Conservation (phyloP, 495 filamentous ascomycete species). For the Elaphomyces granulatus region DNA sequence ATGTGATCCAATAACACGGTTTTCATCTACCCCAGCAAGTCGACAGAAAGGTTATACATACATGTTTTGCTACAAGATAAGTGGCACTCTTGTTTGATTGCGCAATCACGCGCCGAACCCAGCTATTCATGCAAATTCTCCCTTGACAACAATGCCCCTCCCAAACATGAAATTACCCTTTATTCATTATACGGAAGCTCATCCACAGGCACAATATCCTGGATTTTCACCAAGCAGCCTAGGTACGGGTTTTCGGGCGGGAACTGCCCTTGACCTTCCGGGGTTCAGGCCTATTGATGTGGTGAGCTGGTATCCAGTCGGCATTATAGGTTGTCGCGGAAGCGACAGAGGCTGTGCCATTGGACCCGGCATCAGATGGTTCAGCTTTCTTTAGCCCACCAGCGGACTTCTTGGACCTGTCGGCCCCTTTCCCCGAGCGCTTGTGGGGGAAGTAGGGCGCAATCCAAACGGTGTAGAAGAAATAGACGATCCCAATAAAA, state of each 20-base stretch:
- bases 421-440: constrained; percentile 51
- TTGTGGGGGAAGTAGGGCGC: constrained; percentile 92
- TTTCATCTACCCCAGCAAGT: too few species aligned
- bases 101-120: too few species aligned
- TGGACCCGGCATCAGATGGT: constrained; percentile 40
- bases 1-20: too few species aligned
- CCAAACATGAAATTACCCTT: too few species aligned
- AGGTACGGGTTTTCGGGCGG: constrained; percentile 39
- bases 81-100: too few species aligned
- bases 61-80: too few species aligned
- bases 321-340: constrained; percentile 72
- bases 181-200: too few species aligned
- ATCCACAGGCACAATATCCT: too few species aligned
- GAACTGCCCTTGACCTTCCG: constrained; percentile 62
- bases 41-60: too few species aligned
- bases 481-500: constrained; percentile 73
- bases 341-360: constrained; percentile 55
- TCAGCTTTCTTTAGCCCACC: constrained; percentile 50
- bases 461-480: constrained; percentile 97
- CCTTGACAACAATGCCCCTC: too few species aligned
- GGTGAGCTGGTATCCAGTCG: constrained; percentile 87
- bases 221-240: constrained; percentile 3
- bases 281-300: constrained; percentile 75
- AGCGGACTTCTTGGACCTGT: constrained; percentile 42
- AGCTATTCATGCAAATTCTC: too few species aligned